Evolutionary conservation across 768 basidiomycete species (phyloP).

Genomic region (Pleurotus platypus): DNA sequence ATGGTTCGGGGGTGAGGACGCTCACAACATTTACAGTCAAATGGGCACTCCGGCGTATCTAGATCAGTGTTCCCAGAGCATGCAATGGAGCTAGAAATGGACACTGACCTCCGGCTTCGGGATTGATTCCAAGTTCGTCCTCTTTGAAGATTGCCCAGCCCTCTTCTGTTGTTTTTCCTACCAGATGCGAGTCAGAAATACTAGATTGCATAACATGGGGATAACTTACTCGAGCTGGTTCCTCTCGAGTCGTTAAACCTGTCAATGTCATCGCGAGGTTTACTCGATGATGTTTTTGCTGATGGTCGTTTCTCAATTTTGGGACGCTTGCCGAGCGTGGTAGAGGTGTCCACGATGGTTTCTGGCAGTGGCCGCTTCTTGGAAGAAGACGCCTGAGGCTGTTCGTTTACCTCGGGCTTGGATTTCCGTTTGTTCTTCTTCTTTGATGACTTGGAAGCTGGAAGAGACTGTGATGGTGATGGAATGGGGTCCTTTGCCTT

Average conservation of each 20-base stretch:
- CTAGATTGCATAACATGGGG: neutral
- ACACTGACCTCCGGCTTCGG: constrained; percentile 67
- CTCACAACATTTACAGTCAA: constrained; percentile 88
- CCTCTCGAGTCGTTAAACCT: constrained; percentile 77
- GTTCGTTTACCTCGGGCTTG: constrained; percentile 8
- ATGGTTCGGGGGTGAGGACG: neutral
- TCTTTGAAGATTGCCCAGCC: constrained; percentile 80
- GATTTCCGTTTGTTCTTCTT: constrained; percentile 38
- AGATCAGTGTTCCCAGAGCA: constrained; percentile 17
- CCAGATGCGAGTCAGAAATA: constrained; percentile 10
- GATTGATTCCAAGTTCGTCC: constrained; percentile 70
- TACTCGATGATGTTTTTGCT: constrained; percentile 9
- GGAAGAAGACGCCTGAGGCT: constrained; percentile 11
- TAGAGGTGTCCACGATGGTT: constrained; percentile 66
- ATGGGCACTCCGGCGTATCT: constrained; percentile 86
- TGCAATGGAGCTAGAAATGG: constrained; percentile 11
- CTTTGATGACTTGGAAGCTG: constrained; percentile 37
- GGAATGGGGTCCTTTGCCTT: constrained; percentile 3
- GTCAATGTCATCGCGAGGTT: constrained; percentile 30
- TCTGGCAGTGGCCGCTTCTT: constrained; percentile 46
- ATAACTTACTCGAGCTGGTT: constrained; percentile 56
- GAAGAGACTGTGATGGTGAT: constrained; percentile 11
- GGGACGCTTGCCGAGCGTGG: constrained; percentile 30
- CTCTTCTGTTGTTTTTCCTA: constrained; percentile 78
- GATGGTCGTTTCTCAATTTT: constrained; percentile 24